Evolutionary conservation across 2,329 filamentous ascomycete genomes (phyloP), one percentile per base, ranked within the genome.

Genomic region (Trichoderma koningii): DNA sequence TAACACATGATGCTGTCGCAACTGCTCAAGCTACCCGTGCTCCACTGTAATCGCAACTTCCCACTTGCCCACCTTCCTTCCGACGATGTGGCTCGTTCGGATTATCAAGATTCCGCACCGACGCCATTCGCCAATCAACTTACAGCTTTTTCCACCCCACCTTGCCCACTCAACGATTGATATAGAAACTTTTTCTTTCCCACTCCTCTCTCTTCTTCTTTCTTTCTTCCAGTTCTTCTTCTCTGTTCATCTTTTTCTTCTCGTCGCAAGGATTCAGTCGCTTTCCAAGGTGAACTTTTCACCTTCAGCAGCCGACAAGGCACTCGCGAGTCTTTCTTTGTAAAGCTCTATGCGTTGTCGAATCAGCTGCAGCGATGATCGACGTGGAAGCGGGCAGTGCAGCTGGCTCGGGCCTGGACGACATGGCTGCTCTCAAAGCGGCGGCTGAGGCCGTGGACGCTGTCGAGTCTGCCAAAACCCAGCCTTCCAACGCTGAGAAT

Each of bases 371-470:
- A 50, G 59, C 23, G 59, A 63, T 63, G 59, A 63, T 63, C 50
- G 59, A 55, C 50, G 41, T 45, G 26, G 59, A 63, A 63, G 59
- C 48, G 50, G 59, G 59, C 50, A 63, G 59, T 55, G 59, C 38
- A 26, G 50, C 60, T 44, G 42, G 38, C 23, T 63, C 68, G 34
- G 68, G 66, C 15, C 68, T 68, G 23, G 72, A 73, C 57, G 68
- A 71, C 53, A 67, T 72, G 63, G 68, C 72, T 9, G 63, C 69
- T 52, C 68, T 73, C 17, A 65, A 68, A 56, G 68, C 53, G 53
- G 64, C 51, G 44, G 45, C 50, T 42, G 45, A 56, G 30, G 53
- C 30, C 17, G 57, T 28, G 57, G 67, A 68, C 26, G 64, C 56
- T 44, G 45, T 51, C 44, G 52, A 34, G 30, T 9, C 30, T 10